phyloP scores from a whole-genome alignment of 2,329 filamentous ascomycete species.

The Penicillium digitatum region DNA sequence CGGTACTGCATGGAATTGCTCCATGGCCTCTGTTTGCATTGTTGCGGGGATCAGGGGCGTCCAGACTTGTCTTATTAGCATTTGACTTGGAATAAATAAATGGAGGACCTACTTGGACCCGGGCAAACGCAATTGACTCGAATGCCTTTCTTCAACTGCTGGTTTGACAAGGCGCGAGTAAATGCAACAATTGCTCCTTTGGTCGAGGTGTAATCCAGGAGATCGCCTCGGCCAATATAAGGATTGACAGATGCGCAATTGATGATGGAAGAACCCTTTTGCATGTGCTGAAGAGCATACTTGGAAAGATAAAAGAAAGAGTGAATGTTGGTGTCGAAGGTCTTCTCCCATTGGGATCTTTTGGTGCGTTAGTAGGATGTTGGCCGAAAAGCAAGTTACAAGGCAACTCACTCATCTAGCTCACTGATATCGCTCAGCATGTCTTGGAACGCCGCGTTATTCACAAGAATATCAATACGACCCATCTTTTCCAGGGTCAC shows the following conservation, averaged over 20 bases:
- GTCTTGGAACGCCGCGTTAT: constrained; percentile 74
- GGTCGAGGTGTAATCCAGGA: constrained; percentile 77
- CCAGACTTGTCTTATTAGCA: constrained; percentile 53
- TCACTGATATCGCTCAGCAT: constrained; percentile 68
- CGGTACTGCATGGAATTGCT: constrained; percentile 65
- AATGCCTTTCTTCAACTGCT: constrained; percentile 67
- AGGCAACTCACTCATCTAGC: constrained; percentile 57
- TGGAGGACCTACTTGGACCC: constrained; percentile 52
- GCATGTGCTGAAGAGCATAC: constrained; percentile 71
- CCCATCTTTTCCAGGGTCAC: constrained; percentile 63
- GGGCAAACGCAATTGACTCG: constrained; percentile 73
- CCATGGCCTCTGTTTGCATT: constrained; percentile 66
- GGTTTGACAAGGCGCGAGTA: constrained; percentile 72
- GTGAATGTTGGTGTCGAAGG: constrained; percentile 81
- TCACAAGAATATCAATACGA: constrained; percentile 62
- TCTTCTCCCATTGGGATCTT: constrained; percentile 72
- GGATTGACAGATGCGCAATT: constrained; percentile 82
- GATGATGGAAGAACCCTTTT: constrained; percentile 70
- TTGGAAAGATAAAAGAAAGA: constrained; percentile 77
- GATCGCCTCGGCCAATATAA: constrained; percentile 73
- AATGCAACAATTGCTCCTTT: constrained; percentile 72
- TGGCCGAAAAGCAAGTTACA: no score
- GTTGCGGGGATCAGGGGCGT: constrained; percentile 70
- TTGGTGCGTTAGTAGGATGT: not conserved
- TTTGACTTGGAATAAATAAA: not conserved